Conservation (phyloP, 2,329 filamentous ascomycete genomes). For the Leptosphaerulina australis region DNA sequence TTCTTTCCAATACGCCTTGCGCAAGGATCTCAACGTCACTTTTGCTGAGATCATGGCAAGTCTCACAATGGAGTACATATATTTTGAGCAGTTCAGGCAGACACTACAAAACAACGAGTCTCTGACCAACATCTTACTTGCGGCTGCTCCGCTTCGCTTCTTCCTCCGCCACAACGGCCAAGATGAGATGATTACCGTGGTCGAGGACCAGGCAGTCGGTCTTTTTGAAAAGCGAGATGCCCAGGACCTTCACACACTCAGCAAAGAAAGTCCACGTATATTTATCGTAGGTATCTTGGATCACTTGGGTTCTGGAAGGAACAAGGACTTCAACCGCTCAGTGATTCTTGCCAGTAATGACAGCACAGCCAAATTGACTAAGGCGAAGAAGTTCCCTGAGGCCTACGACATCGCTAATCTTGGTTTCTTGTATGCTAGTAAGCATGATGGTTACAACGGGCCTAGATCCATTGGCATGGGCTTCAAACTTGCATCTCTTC, state of each 20-base stretch:
- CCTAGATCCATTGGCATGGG: constrained; percentile 46
- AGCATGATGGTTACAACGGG: constrained; percentile 42
- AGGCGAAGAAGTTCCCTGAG: constrained; percentile 41
- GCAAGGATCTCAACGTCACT: constrained; percentile 46
- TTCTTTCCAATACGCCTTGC: constrained; percentile 53
- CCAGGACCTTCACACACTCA: constrained; percentile 34
- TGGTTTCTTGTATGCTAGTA: constrained; percentile 41
- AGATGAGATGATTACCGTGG: constrained; percentile 30
- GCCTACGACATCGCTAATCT: constrained; percentile 45
- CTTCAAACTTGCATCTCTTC: constrained; percentile 46
- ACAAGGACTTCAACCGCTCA: constrained; percentile 37
- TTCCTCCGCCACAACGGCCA: constrained; percentile 35
- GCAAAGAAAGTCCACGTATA: constrained; percentile 39
- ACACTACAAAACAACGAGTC: constrained; percentile 46
- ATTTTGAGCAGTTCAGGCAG: constrained; percentile 41
- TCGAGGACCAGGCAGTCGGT: constrained; percentile 36
- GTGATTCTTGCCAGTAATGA: constrained; percentile 39
- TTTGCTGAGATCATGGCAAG: constrained; percentile 54
- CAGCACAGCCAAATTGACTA: constrained; percentile 31
- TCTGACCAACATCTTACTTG: constrained; percentile 43
- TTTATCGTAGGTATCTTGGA: constrained; percentile 42
- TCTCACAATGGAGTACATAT: constrained; percentile 47
- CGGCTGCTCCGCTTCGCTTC: constrained; percentile 40
- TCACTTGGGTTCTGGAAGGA: constrained; percentile 37
- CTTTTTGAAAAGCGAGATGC: constrained; percentile 40